These are phyloP conservation scores for Escovopsis sp. DNA, from an alignment of 2,329 filamentous ascomycete species.

Conservation along the genomic window DNA sequence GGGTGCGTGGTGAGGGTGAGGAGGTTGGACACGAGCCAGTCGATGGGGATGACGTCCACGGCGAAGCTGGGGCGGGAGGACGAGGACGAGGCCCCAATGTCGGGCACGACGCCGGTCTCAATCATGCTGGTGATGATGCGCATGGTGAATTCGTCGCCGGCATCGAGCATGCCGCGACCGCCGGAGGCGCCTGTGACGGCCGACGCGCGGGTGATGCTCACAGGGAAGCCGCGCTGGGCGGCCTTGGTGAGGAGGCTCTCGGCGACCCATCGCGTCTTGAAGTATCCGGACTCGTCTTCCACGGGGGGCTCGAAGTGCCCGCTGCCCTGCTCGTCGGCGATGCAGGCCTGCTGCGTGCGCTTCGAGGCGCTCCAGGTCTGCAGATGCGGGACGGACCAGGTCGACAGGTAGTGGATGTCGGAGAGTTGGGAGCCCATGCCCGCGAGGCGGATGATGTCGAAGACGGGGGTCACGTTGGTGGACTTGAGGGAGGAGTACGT, in stretches of 20 bases:
- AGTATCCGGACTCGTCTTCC: conserved; percentile 12
- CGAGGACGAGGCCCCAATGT: conserved; percentile 7
- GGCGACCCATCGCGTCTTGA: conserved; percentile 14
- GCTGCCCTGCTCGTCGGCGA: conserved; percentile 9
- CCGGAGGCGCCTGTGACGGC: conserved; percentile 8
- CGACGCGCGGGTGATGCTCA: conserved; percentile 10
- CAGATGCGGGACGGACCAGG: conserved; percentile 13
- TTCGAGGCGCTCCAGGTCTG: conserved; percentile 11
- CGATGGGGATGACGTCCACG: conserved; percentile 11
- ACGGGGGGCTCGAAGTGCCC: conserved; percentile 11
- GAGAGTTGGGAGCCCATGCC: conserved; percentile 8
- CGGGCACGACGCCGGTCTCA: conserved; percentile 10
- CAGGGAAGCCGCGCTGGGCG: conserved; percentile 11
- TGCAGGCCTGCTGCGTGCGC: conserved; percentile 7
- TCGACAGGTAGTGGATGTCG: conserved; percentile 12
- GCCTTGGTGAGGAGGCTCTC: conserved; percentile 12
- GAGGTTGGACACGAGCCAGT: conserved; percentile 10
- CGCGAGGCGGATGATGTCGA: conserved; percentile 12
- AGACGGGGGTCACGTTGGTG: conserved; percentile 10
- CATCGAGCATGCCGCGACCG: conserved; percentile 7
- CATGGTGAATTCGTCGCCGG: conserved; percentile 11
- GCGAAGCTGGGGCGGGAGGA: conserved; percentile 10
- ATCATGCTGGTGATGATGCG: conserved; percentile 11
- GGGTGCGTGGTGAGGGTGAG: conserved; percentile 8
- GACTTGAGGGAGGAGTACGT: conserved; percentile 10